These are phyloP conservation scores for Sambucus nigra DNA, from an alignment of 129 eudicot genomes.

Conservation along the genomic window DNA sequence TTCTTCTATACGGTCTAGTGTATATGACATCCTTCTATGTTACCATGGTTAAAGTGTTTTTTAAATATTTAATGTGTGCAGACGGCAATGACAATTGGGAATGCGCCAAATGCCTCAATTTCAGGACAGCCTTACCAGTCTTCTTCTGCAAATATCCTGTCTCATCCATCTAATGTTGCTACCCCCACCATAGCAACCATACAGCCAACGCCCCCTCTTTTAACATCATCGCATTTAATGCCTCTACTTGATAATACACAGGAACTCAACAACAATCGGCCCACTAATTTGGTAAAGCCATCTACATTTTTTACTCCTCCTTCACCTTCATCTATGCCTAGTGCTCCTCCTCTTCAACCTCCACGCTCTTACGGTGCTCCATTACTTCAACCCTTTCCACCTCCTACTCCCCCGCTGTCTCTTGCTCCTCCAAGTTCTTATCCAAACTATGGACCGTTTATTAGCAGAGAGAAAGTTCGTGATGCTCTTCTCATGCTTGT, in stretches of 20 bases:
- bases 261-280: slow-evolving; percentile 10
- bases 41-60: too few species aligned
- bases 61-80: slow-evolving; percentile 21
- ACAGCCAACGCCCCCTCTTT: slow-evolving; percentile 30
- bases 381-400: slow-evolving; percentile 57
- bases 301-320: slow-evolving; percentile 30
- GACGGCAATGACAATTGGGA: slow-evolving; percentile 48
- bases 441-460: slow-evolving; percentile 27
- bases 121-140: slow-evolving; percentile 33
- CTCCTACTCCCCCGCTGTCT: slow-evolving; percentile 72
- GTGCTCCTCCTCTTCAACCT: slow-evolving; percentile 37
- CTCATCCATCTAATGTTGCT: slow-evolving; percentile 25
- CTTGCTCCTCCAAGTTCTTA: slow-evolving; percentile 41
- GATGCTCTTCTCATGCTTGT: slow-evolving; percentile 64
- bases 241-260: slow-evolving; percentile 3
- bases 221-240: slow-evolving; percentile 27
- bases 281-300: slow-evolving; percentile 39
- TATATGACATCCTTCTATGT: too few species aligned
- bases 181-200: slow-evolving; percentile 27
- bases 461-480: slow-evolving; percentile 60
- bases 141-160: slow-evolving; percentile 7
- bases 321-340: slow-evolving; percentile 30
- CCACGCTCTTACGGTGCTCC: slow-evolving; percentile 44
- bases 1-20: too few species aligned
- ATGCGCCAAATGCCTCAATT: slow-evolving; percentile 23